Evolutionary conservation across 495 filamentous ascomycete genomes (phyloP), one percentile per base, ranked within the genome.

Genomic region (Podospora didyma): DNA sequence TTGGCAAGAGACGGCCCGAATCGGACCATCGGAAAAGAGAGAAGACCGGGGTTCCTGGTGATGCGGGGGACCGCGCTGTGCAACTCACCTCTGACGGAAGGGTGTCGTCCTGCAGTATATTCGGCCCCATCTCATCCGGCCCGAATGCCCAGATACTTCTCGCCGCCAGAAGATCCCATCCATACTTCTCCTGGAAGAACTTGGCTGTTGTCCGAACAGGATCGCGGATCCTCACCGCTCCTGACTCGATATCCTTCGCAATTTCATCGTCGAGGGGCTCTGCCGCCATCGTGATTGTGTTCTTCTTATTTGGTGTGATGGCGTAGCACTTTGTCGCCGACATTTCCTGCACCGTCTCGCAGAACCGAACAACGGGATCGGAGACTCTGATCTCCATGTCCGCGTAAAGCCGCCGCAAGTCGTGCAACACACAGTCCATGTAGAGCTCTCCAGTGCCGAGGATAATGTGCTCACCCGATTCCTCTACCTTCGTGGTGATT

Each of bases 381-480:
- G 94, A 98, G 46, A 98, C 90, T 73, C 96, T 96, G 72, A 97
- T 84, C 66, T 98, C 95, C 94, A 98, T 98, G 66, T 97, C 92
- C n/a, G 93, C 91, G 70, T 96, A 98, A 20, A 97, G 77, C 23
- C 85, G 82, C 48, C 94, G 90, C 14, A 98, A 81, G 68, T 98
- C 94, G 71, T 98, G 92, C 34, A 98, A 84, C 26, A 97, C 94
- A 66, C 93, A 97, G 73, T 98, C 94, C 91, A 98, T 97, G 74
- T 97, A 97, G 7, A 98, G 79, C 67, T 98, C 94, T 35, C 94
- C 94, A 2, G 94, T 97, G 19, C 94, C 94, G 20, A 98, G 80
- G 42, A 98, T 82, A 57, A 97, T 85, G 71, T 98, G 94, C 69
- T 98, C 94, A 14, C 94, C 94, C n/a, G 91, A 96, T 69, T 98